These are phyloP conservation scores for Floccularia luteovirens DNA, from an alignment of 768 basidiomycete genomes.

Conservation along the genomic window DNA sequence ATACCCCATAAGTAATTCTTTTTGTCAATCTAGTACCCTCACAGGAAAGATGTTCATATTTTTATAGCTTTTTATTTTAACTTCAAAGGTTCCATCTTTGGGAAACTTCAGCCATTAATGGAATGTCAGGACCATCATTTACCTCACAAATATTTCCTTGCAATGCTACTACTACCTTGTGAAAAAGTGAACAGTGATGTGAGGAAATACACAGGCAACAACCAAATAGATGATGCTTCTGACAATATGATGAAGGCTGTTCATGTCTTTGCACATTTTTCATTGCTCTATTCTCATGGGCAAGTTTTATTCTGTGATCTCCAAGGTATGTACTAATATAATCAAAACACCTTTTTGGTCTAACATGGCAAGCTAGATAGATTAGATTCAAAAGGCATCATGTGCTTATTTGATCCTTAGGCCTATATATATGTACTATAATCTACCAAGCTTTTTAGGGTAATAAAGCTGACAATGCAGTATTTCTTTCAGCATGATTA, in stretches of 20 bases:
- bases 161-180: constrained; percentile 18
- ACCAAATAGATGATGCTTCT: constrained; percentile 10
- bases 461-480: no score
- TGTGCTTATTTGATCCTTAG: constrained; percentile 18
- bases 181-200: constrained; percentile 10
- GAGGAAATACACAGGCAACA: constrained; percentile 20
- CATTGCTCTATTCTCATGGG: constrained; percentile 12
- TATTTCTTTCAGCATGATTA: no score
- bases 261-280: constrained; percentile 20
- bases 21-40: neutral
- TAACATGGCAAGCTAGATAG: constrained; percentile 5
- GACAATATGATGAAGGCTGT: constrained; percentile 14
- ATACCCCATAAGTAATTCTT: constrained; percentile 5
- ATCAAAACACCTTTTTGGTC: neutral
- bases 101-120: constrained; percentile 7
- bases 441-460: no score
- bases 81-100: constrained; percentile 13
- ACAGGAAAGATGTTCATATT: constrained; percentile 2
- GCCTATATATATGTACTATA: constrained; percentile 16
- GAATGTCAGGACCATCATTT: constrained; percentile 6
- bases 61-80: constrained; percentile 19
- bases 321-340: constrained; percentile 12
- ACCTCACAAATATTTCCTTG: constrained; percentile 13
- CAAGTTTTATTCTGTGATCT: constrained; percentile 17
- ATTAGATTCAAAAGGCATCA: constrained; percentile 7